These are phyloP conservation scores for Plasmodium billcollinsi DNA, from an alignment of 169 alveolate genomes.

Conservation along the genomic window DNA sequence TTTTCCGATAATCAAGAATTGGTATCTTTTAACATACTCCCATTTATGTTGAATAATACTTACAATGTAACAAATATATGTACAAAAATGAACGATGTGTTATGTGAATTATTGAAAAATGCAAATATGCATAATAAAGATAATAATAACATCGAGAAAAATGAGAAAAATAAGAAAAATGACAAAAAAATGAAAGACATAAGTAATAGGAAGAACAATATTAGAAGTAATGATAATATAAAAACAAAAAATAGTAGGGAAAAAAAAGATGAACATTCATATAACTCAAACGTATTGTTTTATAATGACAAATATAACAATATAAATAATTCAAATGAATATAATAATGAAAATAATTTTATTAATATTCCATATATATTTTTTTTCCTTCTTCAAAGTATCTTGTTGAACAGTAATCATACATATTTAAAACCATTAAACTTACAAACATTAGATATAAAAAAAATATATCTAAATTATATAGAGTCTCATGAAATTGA, in stretches of 20 bases:
- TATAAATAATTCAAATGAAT: too few species aligned
- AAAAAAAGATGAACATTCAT: not conserved
- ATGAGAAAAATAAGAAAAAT: too few species aligned
- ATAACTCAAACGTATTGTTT: not conserved
- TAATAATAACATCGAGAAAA: not conserved
- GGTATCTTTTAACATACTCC: slow-evolving; percentile 40
- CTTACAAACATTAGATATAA: slow-evolving; percentile 61
- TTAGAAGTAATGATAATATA: not conserved
- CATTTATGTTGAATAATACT: slow-evolving; percentile 25
- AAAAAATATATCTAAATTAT: slow-evolving; percentile 61
- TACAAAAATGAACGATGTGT: slow-evolving; percentile 21
- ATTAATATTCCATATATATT: slow-evolving; percentile 49
- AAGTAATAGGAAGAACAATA: not conserved
- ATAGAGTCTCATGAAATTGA: slow-evolving; percentile 25
- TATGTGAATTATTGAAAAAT: slow-evolving; percentile 9
- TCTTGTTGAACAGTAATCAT: slow-evolving; percentile 2
- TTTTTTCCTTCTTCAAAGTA: slow-evolving; percentile 49
- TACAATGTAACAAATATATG: slow-evolving; percentile 73
- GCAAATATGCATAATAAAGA: not conserved
- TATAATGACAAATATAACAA: too few species aligned
- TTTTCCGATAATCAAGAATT: slow-evolving; percentile 13
- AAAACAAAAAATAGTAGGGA: slow-evolving; percentile 1
- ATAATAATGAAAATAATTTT: slow-evolving; percentile 7
- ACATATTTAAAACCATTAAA: slow-evolving; percentile 47
- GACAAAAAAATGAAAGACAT: not conserved